phyloP scores from a whole-genome alignment of 495 filamentous ascomycete species.

The Lophiostoma macrostomum region DNA sequence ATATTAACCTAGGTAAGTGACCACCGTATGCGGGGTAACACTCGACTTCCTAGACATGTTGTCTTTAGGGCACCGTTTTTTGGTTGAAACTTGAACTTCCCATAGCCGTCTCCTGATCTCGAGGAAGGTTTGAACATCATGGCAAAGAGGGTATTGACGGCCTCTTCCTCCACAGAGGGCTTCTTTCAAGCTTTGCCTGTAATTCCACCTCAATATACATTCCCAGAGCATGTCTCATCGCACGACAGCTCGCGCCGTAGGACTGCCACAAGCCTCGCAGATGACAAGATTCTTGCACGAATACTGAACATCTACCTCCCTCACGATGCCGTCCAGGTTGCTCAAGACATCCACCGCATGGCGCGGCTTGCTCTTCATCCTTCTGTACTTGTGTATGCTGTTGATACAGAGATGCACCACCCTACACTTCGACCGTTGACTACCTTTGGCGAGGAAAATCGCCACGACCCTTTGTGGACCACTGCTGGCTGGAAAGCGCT shows the following conservation, averaged over 20 bases:
- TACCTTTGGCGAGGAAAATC: conserved; percentile 44
- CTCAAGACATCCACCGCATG: conserved; percentile 8
- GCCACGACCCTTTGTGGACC: conserved; percentile 49
- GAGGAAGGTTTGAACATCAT: too few relatives aligned
- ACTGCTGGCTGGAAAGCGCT: conserved; percentile 58
- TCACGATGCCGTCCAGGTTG: background rate
- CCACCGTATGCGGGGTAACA: too few relatives aligned
- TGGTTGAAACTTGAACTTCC: too few relatives aligned
- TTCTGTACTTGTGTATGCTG: conserved; percentile 5
- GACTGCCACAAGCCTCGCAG: background rate
- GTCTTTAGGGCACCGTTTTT: too few relatives aligned
- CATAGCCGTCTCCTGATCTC: too few relatives aligned
- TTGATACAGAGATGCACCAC: conserved; percentile 57
- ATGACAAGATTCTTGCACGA: conserved; percentile 15
- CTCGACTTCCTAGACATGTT: too few relatives aligned
- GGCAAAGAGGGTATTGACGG: conserved; percentile 1
- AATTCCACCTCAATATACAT: conserved; percentile 20
- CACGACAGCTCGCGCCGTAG: background rate
- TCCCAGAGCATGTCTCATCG: background rate
- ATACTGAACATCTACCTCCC: conserved; percentile 12
- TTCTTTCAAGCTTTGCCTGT: conserved; percentile 27
- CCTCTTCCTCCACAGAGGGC: conserved; percentile 20
- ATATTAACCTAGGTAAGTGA: too few relatives aligned
- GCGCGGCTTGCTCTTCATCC: conserved; percentile 4
- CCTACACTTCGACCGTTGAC: conserved; percentile 53